Base-by-base conservation (phyloP, 805 yeast genomes). In the Teunomyces panamensis region DNA sequence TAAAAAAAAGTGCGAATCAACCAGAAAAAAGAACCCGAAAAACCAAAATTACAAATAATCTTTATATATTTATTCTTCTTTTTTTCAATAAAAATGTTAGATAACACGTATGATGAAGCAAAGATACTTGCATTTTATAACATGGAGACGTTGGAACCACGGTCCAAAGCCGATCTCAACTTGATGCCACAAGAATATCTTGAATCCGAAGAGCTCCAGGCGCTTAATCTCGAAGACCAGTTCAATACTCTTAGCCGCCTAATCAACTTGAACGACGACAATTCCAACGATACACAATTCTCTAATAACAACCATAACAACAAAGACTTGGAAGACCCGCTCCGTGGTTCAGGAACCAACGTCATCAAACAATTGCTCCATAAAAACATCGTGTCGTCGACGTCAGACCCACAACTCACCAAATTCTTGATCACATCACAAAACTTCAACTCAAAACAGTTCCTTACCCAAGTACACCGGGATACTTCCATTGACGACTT, bases 401-500 rank as follows among this genome's bases (percentile, higher is more conserved):
- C 51, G 26, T 51, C 54, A 46, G 77, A 73, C 51, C 68, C 70
- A 1, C 51, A 55, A 8, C 44, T 71, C 27, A 54, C 56, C 39
- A 59, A 63, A 42, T 73, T 56, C 54, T 52, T 73, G 42, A 69
- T 71, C 13, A 59, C 71, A 9, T 68, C 73, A 5, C 67, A 69
- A 49, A 51, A 55, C 28, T 73, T 72, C 58, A 63, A 64, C 44
- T 58, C 73, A 16, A 64, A 61, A 44, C 64, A 67, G 49, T 73
- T 62, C 49, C 61, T 73, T 35, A 62, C 73, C 6, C 59, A 63
- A 1, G 59, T 73, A 9, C 77, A 72, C 52, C 53, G 57, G 34
- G 71, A 71, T 30, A 64, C 75, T 1, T 57, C 73, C 1, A 66
- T 73, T 9, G 68, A 70, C 27, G 63, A 67, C 13, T 62, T 73